Conservation (phyloP, 140 eudicot species). For the Senecio squalidus region DNA sequence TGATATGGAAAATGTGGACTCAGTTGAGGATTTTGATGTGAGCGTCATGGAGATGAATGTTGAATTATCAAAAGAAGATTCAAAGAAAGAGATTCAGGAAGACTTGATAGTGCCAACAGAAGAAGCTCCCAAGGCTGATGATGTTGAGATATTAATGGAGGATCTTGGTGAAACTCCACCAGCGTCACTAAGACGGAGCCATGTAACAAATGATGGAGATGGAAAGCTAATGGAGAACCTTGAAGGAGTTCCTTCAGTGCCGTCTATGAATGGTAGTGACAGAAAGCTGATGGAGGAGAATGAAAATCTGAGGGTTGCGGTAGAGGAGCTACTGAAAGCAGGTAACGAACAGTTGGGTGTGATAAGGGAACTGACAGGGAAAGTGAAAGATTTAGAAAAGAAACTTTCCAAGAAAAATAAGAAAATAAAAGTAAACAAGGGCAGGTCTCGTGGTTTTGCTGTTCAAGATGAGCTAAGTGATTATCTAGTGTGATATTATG, state of each 20-base stretch:
- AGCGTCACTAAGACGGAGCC: not conserved
- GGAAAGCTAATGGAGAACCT: not conserved
- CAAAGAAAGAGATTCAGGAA: not conserved
- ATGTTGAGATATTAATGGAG: not conserved
- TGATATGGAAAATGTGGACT: not conserved
- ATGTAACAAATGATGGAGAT: not conserved
- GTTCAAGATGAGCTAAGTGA: constrained; percentile 1
- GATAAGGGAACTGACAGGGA: constrained; percentile 46
- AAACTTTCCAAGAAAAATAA: constrained; percentile 40
- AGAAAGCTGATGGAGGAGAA: constrained; percentile 42
- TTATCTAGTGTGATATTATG: constrained; percentile 1
- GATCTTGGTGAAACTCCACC: not conserved
- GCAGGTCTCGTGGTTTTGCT: not conserved
- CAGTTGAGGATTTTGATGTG: not conserved
- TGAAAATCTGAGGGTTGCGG: constrained; percentile 40
- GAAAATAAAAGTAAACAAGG: constrained; percentile 30
- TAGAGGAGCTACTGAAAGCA: constrained; percentile 55
- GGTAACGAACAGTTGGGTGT: constrained; percentile 55
- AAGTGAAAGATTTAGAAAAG: constrained; percentile 69
- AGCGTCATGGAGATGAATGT: no score
- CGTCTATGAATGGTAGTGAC: constrained; percentile 17
- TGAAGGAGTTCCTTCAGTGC: not conserved
- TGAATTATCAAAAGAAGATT: not conserved
- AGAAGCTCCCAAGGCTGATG: constrained; percentile 9
- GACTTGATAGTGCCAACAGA: not conserved